Base-by-base conservation (phyloP, 768 basidiomycete genomes). In the Boletus subparvulus region DNA sequence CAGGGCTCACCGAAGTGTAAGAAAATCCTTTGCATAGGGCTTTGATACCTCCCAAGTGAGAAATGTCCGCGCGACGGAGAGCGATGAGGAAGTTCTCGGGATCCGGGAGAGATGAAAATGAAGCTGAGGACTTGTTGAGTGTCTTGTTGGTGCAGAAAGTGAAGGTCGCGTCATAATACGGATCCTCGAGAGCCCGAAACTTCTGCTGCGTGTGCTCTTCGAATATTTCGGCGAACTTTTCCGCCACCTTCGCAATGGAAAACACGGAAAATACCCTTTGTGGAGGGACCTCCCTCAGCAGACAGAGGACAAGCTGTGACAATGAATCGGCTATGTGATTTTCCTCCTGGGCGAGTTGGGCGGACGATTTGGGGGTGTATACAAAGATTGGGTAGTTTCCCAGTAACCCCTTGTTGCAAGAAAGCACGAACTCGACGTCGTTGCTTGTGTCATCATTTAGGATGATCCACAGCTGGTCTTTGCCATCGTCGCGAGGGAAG, bases 331-430 rank as follows among this genome's bases (percentile, higher is more conserved):
- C 53, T 14, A 83, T 65, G 39, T 37, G 12, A 0, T 33, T 21
- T 37, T 58, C 64, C 9, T 61, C 59, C 42, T 41, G 49, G 6
- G 50, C 60, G 32, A 88, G 75, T 6, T 59, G 56, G 16, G 72
- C 68, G 63, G 64, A 74, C 0, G 74, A 78, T 56, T 76, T 76
- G 35, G 75, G 74, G 26, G 75, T 80, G 64, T 77, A 81, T 30
- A 91, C 74, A 72, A 91, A 91, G 9, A 87, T 62, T 3, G 90
- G 90, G 60, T 90, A 87, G 46, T 74, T 65, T 1, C 81, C 87
- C 48, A 86, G 72, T 19, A 70, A 65, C 0, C 82, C 82, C 30
- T 78, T 68, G 0, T 85, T 88, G 60, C 82, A 83, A 12, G 86
- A 80, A 4, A 89, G 72, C 10, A 91, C 70, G 56, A 86, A 80